These are phyloP conservation scores for Choiromyces venosus DNA, from an alignment of 495 filamentous ascomycete species.

Conservation along the genomic window DNA sequence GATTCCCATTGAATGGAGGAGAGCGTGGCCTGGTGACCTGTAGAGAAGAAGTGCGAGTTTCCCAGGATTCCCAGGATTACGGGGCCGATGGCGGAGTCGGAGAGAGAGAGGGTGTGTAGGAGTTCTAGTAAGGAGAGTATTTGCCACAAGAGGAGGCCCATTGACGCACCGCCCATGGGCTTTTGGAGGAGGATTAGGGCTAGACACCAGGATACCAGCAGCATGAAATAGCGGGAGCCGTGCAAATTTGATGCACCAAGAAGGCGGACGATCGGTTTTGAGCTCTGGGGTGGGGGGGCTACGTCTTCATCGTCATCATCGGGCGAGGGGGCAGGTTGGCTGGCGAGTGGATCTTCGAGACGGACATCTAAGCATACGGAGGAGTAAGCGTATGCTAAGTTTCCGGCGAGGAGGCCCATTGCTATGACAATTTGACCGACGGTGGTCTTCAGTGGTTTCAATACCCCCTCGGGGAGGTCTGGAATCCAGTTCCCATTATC, in stretches of 20 bases:
- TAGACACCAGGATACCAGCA: slow-evolving; percentile 69
- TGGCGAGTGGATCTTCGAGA: slow-evolving; percentile 40
- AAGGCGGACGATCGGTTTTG: slow-evolving; percentile 59
- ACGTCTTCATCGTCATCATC: slow-evolving; percentile 16
- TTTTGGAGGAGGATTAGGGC: slow-evolving; percentile 78
- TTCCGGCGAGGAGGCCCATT: slow-evolving; percentile 61
- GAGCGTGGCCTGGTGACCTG: slow-evolving; percentile 87
- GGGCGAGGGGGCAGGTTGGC: slow-evolving; percentile 39
- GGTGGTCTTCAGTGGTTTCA: slow-evolving; percentile 69
- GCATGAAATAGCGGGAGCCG: slow-evolving; percentile 81
- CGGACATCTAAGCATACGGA: slow-evolving; percentile 67
- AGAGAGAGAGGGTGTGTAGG: slow-evolving; percentile 67
- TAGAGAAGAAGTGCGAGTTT: slow-evolving; percentile 94
- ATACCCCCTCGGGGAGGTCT: slow-evolving; percentile 51
- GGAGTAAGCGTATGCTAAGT: slow-evolving; percentile 64
- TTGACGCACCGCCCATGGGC: slow-evolving; percentile 83
- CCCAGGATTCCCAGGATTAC: slow-evolving; percentile 77
- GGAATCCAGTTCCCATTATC: slow-evolving; percentile 83
- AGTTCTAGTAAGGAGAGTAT: slow-evolving; percentile 84
- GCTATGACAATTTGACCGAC: slow-evolving; percentile 70
- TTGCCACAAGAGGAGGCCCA: slow-evolving; percentile 74
- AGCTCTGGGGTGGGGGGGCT: slow-evolving; percentile 40
- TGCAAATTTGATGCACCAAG: slow-evolving; percentile 88
- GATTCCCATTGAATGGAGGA: slow-evolving; percentile 91
- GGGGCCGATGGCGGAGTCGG: slow-evolving; percentile 71